Evolutionary conservation across 2,329 filamentous ascomycete species (phyloP), one percentile per base, ranked within the genome.

Genomic region (Paecilomyces sp.): DNA sequence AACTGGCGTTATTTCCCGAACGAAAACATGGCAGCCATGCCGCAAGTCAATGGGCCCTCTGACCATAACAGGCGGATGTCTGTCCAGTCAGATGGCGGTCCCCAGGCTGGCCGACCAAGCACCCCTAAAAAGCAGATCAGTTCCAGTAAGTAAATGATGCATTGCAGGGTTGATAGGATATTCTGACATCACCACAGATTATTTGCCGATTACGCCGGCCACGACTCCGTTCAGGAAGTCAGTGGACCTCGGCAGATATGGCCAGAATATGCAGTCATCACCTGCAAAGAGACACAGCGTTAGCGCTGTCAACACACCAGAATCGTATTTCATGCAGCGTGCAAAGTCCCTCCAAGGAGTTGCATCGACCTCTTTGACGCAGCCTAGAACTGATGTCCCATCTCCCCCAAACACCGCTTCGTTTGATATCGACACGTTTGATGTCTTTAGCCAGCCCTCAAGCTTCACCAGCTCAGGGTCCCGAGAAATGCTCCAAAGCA

Each of bases 131-230:
- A 80, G 64, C 84, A 87, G 74, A 83, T 83, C 74, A 80, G 76
- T 68, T 77, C 77, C 67, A 79, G 88, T 89, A 78, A 77, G 85
- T 72, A 18, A 2, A 12, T 8, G 50, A 9, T 55, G 24, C 22
- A 28, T 7, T 2, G 24, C 22, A 57, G 50, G 18, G 7, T 28
- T 33, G 12, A n/a, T 31, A 54, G n/a, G 36, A 13, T 54, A 11
- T 41, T 36, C 67, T 72, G 57, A 77, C 64, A 22, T 22, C 13
- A 25, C 25, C 33, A 51, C 60, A 87, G 86, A 78, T 64, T 87
- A 85, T 66, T 84, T 85, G 64, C 88, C 88, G 60, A 83, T 87
- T 54, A 90, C 88, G 30, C 88, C 88, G 57, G 83, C 82, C 67
- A 84, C 85, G 57, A 89, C 86, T 22, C 87, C 88, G 13, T 73